Conservation (phyloP, 2,329 filamentous ascomycete genomes). For the Cytospora schulzeri region DNA sequence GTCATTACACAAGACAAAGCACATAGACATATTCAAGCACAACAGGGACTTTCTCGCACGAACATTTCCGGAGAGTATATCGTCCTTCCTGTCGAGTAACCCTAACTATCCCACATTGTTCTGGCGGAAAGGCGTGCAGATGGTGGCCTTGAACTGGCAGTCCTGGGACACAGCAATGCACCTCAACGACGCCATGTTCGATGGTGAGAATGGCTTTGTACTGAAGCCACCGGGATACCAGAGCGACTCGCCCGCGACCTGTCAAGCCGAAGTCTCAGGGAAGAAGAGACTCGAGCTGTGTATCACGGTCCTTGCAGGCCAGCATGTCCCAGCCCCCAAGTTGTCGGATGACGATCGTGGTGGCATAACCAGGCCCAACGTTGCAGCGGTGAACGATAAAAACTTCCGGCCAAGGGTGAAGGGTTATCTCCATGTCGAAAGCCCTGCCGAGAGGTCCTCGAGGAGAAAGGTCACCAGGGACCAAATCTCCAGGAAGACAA, state of each 20-base stretch:
- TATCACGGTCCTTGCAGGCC: slow-evolving; percentile 75
- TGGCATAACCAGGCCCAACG: slow-evolving; percentile 32
- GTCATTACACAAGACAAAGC: slow-evolving; percentile 59
- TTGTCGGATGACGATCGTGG: slow-evolving; percentile 36
- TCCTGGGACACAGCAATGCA: slow-evolving; percentile 92
- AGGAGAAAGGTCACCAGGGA: slow-evolving; percentile 35
- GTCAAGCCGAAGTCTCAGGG: slow-evolving; percentile 48
- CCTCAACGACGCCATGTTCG: slow-evolving; percentile 97
- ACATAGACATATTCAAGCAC: slow-evolving; percentile 79
- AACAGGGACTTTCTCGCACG: slow-evolving; percentile 88
- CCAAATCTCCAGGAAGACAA: slow-evolving; percentile 45
- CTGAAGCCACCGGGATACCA: slow-evolving; percentile 80
- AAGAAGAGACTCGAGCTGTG: slow-evolving; percentile 64
- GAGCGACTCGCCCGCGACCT: slow-evolving; percentile 40
- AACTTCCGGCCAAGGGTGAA: slow-evolving; percentile 74
- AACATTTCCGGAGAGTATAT: slow-evolving; percentile 76
- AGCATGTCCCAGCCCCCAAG: slow-evolving; percentile 66
- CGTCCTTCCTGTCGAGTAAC: slow-evolving; percentile 84
- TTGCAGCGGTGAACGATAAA: slow-evolving; percentile 50
- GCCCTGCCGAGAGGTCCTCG: slow-evolving; percentile 41
- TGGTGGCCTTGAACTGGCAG: slow-evolving; percentile 99
- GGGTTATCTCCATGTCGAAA: slow-evolving; percentile 80
- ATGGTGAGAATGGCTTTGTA: slow-evolving; percentile 79
- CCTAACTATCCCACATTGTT: slow-evolving; percentile 81
- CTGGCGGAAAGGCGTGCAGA: slow-evolving; percentile 94